phyloP scores from a whole-genome alignment of 2,329 filamentous ascomycete species.

The Cercospora sp. region DNA sequence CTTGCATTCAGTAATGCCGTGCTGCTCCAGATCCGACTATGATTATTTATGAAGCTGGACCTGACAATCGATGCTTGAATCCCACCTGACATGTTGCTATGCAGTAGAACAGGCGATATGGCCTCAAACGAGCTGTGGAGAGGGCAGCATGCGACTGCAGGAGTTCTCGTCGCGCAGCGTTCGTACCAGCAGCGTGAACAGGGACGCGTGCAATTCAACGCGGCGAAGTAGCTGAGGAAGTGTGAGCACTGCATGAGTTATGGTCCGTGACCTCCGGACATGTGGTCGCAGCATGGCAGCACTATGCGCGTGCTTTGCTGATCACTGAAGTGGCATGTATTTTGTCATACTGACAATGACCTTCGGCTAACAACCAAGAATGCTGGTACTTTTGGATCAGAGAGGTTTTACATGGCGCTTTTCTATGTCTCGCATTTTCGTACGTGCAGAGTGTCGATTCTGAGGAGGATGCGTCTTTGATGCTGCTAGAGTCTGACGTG shows the following conservation, averaged over 20 bases:
- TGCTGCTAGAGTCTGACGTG: background rate
- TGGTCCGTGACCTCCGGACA: background rate
- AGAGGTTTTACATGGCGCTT: background rate
- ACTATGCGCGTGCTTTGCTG: constrained; percentile 1
- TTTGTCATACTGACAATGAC: background rate
- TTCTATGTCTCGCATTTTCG: background rate
- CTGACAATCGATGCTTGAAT: background rate
- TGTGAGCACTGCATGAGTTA: background rate
- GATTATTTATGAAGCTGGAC: background rate
- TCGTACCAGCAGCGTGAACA: background rate
- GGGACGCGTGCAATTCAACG: background rate
- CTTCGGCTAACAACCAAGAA: background rate
- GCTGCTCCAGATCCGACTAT: background rate
- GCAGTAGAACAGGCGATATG: background rate
- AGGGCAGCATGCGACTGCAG: background rate
- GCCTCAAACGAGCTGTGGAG: background rate
- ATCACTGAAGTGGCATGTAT: background rate
- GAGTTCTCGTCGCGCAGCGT: background rate
- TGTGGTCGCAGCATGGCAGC: background rate
- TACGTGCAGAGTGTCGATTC: background rate
- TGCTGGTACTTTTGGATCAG: background rate
- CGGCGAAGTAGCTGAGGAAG: background rate
- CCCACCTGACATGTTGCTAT: background rate
- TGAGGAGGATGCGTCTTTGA: background rate
- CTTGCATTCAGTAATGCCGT: background rate